Base-by-base conservation (phyloP, 306 rosid genomes). In the Carpinus fangiana region DNA sequence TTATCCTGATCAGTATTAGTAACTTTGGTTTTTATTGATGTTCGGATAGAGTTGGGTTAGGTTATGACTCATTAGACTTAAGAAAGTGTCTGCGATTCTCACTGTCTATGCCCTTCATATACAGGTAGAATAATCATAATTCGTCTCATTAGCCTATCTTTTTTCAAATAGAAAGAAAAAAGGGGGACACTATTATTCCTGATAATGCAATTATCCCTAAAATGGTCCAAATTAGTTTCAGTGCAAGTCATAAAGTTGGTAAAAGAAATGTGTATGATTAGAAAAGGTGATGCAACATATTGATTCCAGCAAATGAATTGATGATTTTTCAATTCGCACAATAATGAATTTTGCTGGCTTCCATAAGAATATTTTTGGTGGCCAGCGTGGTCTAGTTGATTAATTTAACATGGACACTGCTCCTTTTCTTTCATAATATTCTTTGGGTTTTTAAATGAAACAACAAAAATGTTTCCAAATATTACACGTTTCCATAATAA, bases 311-410 rank as follows among this genome's bases (percentile, higher is more conserved):
- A 26, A 12, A 43, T 13, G 55, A 36, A 43, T 62, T 61, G 28
- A 41, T 2, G 70, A 57, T 67, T 28, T 36, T 36, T 51, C 21
- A 76, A 48, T 65, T 60, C 31, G 64, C 31, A 48, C 3, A 4
- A 55, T 14, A 38, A 43, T 48, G 26, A 56, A 10, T 69, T 68
- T 26, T 12, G 43, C 72, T 68, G 73, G 66, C 78, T 51, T 71
- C 62, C 81, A 50, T 31, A 50, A 38, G 77, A 80, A 76, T 79
- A 73, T 65, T 16, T 53, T 61, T 46, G 43, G 64, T 26, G 75
- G 57, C 47, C 45, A 61, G 26, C 54, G 65, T 72, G 12, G 73
- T 18, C 47, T 38, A 56, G 68, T 57, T 60, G n/a, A 66, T 67
- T 67, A 43, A 56, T 41, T n/a, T 55, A 75, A 75, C 28, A 70